A percentile compares a stretch with the other conserved stretches of the same genome.
Evolutionary conservation across 2,329 filamentous ascomycete species (phyloP).

Genomic region (Phialophora expanda): DNA sequence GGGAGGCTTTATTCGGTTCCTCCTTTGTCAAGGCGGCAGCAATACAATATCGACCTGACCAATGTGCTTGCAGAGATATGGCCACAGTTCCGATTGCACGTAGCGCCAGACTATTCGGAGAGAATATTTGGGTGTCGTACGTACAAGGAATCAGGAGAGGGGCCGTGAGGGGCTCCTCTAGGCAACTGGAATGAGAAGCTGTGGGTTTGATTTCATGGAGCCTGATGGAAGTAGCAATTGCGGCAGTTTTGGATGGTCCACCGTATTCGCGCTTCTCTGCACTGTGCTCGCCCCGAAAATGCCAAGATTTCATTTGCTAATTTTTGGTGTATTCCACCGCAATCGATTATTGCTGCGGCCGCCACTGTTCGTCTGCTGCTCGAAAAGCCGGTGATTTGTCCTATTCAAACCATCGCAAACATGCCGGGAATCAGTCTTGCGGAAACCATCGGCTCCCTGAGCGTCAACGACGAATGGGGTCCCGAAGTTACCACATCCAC

Average conservation of each 20-base stretch:
- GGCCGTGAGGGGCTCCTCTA: too few relatives aligned
- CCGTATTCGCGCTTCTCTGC: not conserved
- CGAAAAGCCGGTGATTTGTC: not conserved
- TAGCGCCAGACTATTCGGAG: too few relatives aligned
- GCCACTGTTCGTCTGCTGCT: slow-evolving; percentile 2
- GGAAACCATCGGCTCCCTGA: slow-evolving; percentile 73
- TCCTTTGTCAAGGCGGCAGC: too few relatives aligned
- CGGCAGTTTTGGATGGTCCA: not conserved
- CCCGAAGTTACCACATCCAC: slow-evolving; percentile 81
- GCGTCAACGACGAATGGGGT: slow-evolving; percentile 83
- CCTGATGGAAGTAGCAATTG: not conserved
- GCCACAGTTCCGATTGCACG: too few relatives aligned
- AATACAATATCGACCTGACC: too few relatives aligned
- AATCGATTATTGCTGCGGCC: slow-evolving; percentile 5
- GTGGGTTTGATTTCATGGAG: too few relatives aligned
- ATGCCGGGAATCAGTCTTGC: slow-evolving; percentile 64
- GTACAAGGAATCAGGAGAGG: too few relatives aligned
- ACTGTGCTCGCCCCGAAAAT: not conserved
- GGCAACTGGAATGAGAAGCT: too few relatives aligned
- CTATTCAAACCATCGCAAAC: slow-evolving; percentile 3
- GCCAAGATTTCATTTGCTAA: slow-evolving; percentile 1
- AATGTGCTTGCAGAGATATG: too few relatives aligned
- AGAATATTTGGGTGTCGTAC: too few relatives aligned
- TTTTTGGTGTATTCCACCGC: slow-evolving; percentile 2
- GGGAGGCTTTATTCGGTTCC: too few relatives aligned